phyloP scores from a whole-genome alignment of 2,329 filamentous ascomycete genomes.

The Pseudogymnoascus sp. region DNA sequence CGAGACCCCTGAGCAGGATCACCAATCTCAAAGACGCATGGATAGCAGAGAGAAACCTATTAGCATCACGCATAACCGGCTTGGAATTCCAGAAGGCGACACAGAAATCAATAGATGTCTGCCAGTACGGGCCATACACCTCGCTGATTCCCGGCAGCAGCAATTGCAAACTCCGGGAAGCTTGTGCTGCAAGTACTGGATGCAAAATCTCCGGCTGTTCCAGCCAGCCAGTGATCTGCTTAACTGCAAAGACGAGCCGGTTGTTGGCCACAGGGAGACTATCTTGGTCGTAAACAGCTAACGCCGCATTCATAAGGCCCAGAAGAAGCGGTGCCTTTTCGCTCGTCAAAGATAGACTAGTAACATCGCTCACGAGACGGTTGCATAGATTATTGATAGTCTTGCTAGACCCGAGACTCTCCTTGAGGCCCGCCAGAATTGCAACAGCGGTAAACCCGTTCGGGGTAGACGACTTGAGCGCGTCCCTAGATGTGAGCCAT shows the following conservation, averaged over 20 bases:
- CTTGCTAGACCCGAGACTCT: slow-evolving; percentile 41
- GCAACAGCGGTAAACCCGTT: slow-evolving; percentile 43
- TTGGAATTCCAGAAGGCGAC: slow-evolving; percentile 47
- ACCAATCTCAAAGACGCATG: slow-evolving; percentile 68
- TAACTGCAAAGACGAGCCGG: slow-evolving; percentile 61
- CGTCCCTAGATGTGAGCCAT: slow-evolving; percentile 36
- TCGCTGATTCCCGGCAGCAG: slow-evolving; percentile 68
- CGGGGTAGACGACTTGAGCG: slow-evolving; percentile 39
- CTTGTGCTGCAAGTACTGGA: slow-evolving; percentile 38
- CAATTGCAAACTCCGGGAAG: slow-evolving; percentile 47
- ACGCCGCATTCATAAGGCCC: slow-evolving; percentile 45
- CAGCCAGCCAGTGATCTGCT: slow-evolving; percentile 67
- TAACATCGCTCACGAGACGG: slow-evolving; percentile 51
- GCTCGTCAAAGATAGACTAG: slow-evolving; percentile 36
- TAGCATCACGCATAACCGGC: slow-evolving; percentile 32
- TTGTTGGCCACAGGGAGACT: slow-evolving; percentile 49
- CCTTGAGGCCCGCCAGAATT: slow-evolving; percentile 44
- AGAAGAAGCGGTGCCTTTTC: slow-evolving; percentile 41
- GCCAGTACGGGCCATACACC: slow-evolving; percentile 86
- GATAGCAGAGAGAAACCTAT: slow-evolving; percentile 51
- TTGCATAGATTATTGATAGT: slow-evolving; percentile 47
- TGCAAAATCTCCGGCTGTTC: slow-evolving; percentile 40
- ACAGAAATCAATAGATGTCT: slow-evolving; percentile 52
- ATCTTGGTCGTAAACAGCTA: slow-evolving; percentile 43
- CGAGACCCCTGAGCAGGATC: slow-evolving; percentile 50